Evolutionary conservation across 1,139 yeast species (phyloP).

Genomic region (Geotrichum bryndzae): DNA sequence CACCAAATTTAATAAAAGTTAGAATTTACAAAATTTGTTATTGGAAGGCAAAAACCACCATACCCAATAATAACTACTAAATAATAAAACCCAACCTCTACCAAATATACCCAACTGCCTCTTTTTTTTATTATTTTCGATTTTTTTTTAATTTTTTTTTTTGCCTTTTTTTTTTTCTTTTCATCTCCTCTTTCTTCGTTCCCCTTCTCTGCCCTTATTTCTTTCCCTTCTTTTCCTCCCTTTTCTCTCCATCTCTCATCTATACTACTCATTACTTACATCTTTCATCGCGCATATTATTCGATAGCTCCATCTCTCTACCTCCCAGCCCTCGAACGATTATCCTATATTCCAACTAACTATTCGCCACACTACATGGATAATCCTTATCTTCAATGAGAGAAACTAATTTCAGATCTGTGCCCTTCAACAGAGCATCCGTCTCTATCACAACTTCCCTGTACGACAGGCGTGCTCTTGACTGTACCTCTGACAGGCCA

Average conservation of each 20-base stretch:
- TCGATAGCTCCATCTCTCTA: no score
- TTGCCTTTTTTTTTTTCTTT: neutral
- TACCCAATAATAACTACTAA: neutral
- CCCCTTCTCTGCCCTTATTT: neutral
- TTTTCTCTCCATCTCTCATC: neutral
- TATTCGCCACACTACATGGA: neutral
- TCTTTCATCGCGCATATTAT: no score
- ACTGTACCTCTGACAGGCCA: slow-evolving; percentile 84
- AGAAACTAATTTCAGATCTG: slow-evolving; percentile 79
- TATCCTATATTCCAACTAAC: neutral
- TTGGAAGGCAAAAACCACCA: no score
- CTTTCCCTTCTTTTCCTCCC: neutral
- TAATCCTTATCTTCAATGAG: slow-evolving; percentile 49
- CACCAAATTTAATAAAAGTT: no score
- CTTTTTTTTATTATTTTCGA: neutral
- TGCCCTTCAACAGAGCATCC: slow-evolving; percentile 78
- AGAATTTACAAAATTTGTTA: no score
- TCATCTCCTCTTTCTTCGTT: neutral
- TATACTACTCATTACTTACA: neutral
- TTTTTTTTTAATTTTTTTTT: neutral
- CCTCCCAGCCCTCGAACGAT: no score
- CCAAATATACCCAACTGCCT: neutral
- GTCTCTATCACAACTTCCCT: slow-evolving; percentile 82
- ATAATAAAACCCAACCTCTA: neutral
- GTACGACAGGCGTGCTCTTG: slow-evolving; percentile 88